A percentile compares a stretch with the other conserved stretches of the same genome.
Conservation (phyloP, 1,139 yeast species). For the Waltiozyma sp. region DNA sequence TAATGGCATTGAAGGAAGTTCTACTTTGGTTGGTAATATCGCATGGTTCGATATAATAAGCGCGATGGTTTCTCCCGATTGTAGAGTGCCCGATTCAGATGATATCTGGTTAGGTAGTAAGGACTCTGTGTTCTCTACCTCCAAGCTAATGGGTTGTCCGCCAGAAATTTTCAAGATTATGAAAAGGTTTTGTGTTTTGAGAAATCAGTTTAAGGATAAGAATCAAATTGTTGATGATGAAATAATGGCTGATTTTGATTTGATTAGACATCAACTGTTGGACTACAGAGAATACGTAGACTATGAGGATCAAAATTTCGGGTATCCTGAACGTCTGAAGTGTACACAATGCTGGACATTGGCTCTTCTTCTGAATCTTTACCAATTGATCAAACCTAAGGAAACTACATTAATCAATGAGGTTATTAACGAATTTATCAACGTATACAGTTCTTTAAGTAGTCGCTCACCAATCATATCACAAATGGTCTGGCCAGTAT, state of each 20-base stretch:
- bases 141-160: constrained; percentile 46
- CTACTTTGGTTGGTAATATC: constrained; percentile 34
- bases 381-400: constrained; percentile 24
- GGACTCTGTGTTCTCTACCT: constrained; percentile 31
- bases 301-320: constrained; percentile 12
- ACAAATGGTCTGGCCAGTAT: constrained; percentile 52
- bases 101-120: constrained; percentile 40
- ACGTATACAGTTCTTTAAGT: constrained; percentile 33
- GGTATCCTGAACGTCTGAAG: constrained; percentile 28
- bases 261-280: constrained; percentile 25
- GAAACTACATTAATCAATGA: constrained; percentile 20
- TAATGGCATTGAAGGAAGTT: constrained; percentile 34
- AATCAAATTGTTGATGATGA: constrained; percentile 4
- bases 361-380: constrained; percentile 31
- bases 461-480: constrained; percentile 35
- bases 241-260: constrained; percentile 17
- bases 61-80: constrained; percentile 44
- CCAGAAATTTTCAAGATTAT: constrained; percentile 39
- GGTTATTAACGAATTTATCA: constrained; percentile 33
- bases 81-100: constrained; percentile 38
- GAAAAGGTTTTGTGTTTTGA: constrained; percentile 29
- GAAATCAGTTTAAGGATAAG: constrained; percentile 24
- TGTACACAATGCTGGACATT: constrained; percentile 47
- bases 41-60: constrained; percentile 48
- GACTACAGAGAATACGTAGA: constrained; percentile 37